Evolutionary conservation across 805 yeast species (phyloP), one percentile per base, ranked within the genome.

Genomic region (Spathaspora gorwiae): DNA sequence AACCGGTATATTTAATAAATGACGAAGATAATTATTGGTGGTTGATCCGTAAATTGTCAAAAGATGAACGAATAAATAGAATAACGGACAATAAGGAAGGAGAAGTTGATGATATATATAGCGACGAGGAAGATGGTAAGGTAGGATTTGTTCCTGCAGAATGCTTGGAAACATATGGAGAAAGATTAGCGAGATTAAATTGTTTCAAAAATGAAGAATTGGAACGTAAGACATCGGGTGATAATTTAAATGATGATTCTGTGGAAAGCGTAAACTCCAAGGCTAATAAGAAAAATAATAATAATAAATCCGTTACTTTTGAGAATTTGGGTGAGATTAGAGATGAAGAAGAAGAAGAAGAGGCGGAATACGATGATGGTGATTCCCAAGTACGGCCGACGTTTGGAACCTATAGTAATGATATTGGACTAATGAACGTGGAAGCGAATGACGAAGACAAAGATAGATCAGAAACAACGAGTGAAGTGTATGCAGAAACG

Each of bases 131-230:
- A 72, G 86, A 82, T 59, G 83, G 83, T 2, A 76, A 81, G 53
- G 81, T 92, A 43, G 99, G 99, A 1, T 94, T 90, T 70, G 95
- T 95, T 2, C 99, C 99, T 1, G 98, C 97, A 1, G 99, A 94
- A 62, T 81, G 94, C 47, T 68, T 94, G 33, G 99, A 94, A 64
- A 88, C 96, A 0, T 90, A 87, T 49, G 85, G 82, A 39, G 99
- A 94, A 65, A 73, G 98, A 47, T 66, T 94, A 44, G 99, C 99
- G 0, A 74, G 98, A 45, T 71, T 90, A 35, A 94, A 94, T 61
- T 87, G 96, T 65, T 88, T 92, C 80, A 84, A 88, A 54, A 92
- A 92, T 65, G 96, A 88, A 62, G 88, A 84, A 46, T 60, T 77
- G 29, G 84, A 79, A 55, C 13, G 42, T 24, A 61, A 68, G 46